Conservation (phyloP, 2,329 filamentous ascomycete genomes). For the Botryosphaeria dothidea region DNA sequence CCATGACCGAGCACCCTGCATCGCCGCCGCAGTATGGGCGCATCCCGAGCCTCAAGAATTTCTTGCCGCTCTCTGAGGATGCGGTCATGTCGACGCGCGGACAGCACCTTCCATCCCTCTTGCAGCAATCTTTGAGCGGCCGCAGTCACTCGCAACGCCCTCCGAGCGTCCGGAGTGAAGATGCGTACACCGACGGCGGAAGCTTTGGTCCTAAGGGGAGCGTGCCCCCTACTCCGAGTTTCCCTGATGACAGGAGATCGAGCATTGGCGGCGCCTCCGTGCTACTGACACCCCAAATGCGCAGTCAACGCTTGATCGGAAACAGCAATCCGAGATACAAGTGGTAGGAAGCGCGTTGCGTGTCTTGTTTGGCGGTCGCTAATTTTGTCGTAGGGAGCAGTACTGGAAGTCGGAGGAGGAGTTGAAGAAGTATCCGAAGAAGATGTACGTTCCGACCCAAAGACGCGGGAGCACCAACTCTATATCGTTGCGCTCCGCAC, state of each 20-base stretch:
- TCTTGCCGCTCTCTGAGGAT: constrained; percentile 44
- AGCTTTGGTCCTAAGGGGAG: constrained; percentile 32
- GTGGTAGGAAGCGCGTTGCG: constrained; percentile 52
- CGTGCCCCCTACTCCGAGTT: constrained; percentile 26
- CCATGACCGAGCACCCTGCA: constrained; percentile 13
- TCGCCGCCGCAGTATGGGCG: constrained; percentile 27
- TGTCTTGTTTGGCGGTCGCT: background rate
- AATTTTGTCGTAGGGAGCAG: constrained; percentile 54
- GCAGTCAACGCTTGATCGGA: constrained; percentile 84
- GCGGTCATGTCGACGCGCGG: constrained; percentile 45
- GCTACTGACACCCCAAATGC: constrained; percentile 64
- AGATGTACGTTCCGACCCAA: constrained; percentile 54
- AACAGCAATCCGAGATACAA: constrained; percentile 82
- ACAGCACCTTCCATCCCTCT: constrained; percentile 42
- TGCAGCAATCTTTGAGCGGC: constrained; percentile 19
- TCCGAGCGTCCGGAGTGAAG: constrained; percentile 29
- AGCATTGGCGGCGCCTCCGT: constrained; percentile 43
- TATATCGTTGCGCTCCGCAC: background rate
- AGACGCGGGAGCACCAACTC: background rate
- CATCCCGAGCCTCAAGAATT: constrained; percentile 39
- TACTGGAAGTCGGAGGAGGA: constrained; percentile 84
- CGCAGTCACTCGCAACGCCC: background rate
- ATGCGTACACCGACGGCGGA: constrained; percentile 27
- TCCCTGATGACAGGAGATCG: constrained; percentile 31
- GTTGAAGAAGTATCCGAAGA: constrained; percentile 68